Percentiles rank a stretch among this genome's conserved stretches.
Evolutionary conservation across 352 stramenopile genomes (phyloP).

Genomic region (Pilasporangium apinafurcum): DNA sequence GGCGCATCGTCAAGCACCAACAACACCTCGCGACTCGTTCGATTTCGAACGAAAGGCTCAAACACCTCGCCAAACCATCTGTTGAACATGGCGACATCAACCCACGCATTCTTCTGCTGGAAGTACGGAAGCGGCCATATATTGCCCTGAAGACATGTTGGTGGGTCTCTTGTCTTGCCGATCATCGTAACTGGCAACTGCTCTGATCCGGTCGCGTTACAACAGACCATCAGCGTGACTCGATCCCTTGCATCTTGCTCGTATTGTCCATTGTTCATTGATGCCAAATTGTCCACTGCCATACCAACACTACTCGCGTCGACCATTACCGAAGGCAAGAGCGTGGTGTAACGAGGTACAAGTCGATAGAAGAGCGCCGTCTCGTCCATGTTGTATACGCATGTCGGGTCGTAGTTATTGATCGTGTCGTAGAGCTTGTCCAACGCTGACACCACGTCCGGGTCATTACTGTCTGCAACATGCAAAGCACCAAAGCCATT

Average conservation of each 20-base stretch:
- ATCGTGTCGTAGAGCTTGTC: conserved; percentile 4
- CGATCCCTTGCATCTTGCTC: background rate
- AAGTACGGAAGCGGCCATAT: conserved; percentile 8
- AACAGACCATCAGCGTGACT: conserved; percentile 9
- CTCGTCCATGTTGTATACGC: conserved; percentile 11
- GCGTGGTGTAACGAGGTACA: background rate
- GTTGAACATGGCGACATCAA: conserved; percentile 7
- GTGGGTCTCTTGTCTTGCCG: background rate
- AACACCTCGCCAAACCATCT: conserved; percentile 10
- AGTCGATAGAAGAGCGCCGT: conserved; percentile 8
- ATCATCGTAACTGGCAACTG: conserved; percentile 6
- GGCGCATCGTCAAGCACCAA: conserved; percentile 11
- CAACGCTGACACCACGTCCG: conserved; percentile 2
- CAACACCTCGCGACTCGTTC: conserved; percentile 1
- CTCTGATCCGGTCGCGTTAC: conserved; percentile 6
- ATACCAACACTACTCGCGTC: too few relatives aligned
- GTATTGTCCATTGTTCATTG: background rate
- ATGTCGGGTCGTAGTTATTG: background rate
- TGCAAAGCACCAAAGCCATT: too few relatives aligned
- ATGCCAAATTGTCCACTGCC: too few relatives aligned
- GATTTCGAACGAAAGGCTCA: conserved; percentile 4
- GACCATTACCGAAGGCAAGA: background rate
- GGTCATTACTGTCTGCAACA: too few relatives aligned
- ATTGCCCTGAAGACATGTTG: background rate
- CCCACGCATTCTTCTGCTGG: conserved; percentile 7